Evolutionary conservation across 331 rosid species (phyloP).

Genomic region (Quercus tomentella): DNA sequence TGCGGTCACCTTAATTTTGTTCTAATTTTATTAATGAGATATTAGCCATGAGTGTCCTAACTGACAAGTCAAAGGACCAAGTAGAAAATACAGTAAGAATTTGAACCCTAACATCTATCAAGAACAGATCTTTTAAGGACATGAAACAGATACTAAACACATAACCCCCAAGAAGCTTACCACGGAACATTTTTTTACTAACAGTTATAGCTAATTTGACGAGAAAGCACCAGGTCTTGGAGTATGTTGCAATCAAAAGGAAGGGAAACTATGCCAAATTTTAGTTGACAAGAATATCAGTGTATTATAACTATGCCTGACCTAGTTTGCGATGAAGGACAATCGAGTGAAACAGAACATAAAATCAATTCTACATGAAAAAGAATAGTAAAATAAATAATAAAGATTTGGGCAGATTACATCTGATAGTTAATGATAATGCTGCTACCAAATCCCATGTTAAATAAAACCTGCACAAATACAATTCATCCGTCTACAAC

Average conservation of each 20-base stretch:
- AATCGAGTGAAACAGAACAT: neutral
- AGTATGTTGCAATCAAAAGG: neutral
- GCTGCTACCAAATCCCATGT: neutral
- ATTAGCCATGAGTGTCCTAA: too few relatives aligned
- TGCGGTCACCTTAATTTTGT: too few relatives aligned
- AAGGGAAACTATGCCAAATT: neutral
- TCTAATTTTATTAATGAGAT: too few relatives aligned
- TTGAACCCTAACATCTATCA: neutral
- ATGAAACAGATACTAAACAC: neutral
- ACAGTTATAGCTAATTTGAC: neutral
- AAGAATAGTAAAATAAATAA: neutral
- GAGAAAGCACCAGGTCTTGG: neutral
- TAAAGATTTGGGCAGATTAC: neutral
- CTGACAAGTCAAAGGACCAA: too few relatives aligned
- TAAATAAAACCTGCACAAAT: neutral
- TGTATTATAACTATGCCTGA: neutral
- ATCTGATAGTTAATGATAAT: neutral
- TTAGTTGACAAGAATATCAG: neutral
- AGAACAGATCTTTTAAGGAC: neutral
- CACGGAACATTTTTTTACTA: neutral
- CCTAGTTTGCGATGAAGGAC: neutral
- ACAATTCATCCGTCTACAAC: neutral
- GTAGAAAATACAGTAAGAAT: too few relatives aligned
- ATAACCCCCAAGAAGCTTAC: neutral
- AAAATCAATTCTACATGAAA: neutral